These are phyloP conservation scores for Sporothrix inflata DNA, from an alignment of 2,329 filamentous ascomycete species.

Conservation along the genomic window DNA sequence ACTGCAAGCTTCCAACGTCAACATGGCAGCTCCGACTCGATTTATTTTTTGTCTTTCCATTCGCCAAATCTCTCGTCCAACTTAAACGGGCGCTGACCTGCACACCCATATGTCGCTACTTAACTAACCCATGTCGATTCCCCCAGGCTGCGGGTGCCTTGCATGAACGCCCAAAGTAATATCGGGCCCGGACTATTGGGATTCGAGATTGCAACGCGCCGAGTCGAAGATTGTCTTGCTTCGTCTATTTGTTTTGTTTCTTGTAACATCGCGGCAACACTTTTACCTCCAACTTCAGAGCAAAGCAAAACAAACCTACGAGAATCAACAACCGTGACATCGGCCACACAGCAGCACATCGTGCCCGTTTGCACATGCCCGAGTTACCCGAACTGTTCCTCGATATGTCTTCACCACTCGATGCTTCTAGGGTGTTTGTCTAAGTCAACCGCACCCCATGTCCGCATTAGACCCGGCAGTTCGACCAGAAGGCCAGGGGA, in stretches of 20 bases:
- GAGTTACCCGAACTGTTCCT: neutral
- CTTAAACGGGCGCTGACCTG: neutral
- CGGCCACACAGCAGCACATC: neutral
- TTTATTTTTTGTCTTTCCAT: neutral
- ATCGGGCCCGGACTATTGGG: conserved; percentile 27
- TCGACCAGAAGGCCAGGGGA: neutral
- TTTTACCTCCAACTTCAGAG: neutral
- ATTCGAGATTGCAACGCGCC: conserved; percentile 18
- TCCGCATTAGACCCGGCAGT: conserved; percentile 9
- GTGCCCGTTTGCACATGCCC: conserved; percentile 1
- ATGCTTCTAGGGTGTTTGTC: neutral
- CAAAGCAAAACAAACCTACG: neutral
- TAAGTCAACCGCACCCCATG: conserved; percentile 14
- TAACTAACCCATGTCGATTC: conserved; percentile 5
- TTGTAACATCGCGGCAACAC: neutral
- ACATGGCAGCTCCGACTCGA: neutral
- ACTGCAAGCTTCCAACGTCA: neutral
- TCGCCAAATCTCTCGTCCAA: neutral
- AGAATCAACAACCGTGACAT: neutral
- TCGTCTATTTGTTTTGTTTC: conserved; percentile 8
- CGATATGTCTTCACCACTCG: neutral
- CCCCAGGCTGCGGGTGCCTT: conserved; percentile 5
- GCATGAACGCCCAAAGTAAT: conserved; percentile 30
- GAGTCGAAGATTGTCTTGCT: neutral
- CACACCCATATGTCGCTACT: conserved; percentile 12